Evolutionary conservation across 1,284 basidiomycete genomes (phyloP).

Genomic region (Wallemia ichthyophaga): DNA sequence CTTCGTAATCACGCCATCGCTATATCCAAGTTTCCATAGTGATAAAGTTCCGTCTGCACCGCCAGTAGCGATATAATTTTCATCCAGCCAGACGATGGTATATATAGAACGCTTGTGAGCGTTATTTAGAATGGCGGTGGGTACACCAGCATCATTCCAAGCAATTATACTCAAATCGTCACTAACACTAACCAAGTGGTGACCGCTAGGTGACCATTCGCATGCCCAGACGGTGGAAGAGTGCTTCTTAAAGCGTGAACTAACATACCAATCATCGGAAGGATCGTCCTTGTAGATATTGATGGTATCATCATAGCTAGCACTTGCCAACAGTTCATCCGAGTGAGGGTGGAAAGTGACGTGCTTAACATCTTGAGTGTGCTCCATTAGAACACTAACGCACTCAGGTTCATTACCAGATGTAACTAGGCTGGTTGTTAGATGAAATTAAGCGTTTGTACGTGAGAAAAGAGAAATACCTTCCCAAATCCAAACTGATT

Average conservation of each 20-base stretch:
- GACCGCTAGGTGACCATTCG: slow-evolving; percentile 42
- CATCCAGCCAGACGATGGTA: neutral
- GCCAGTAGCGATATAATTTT: neutral
- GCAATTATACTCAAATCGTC: slow-evolving; percentile 25
- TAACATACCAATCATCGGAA: slow-evolving; percentile 76
- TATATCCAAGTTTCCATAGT: neutral
- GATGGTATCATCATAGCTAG: slow-evolving; percentile 88
- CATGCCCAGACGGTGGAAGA: slow-evolving; percentile 74
- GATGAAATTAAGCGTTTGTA: neutral
- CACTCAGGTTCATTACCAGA: slow-evolving; percentile 88
- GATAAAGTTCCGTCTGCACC: neutral
- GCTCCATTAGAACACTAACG: slow-evolving; percentile 85
- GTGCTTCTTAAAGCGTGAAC: slow-evolving; percentile 48
- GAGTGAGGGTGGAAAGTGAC: neutral
- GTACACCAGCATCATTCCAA: slow-evolving; percentile 13
- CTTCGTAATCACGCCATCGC: neutral
- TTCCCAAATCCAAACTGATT: slow-evolving; percentile 98
- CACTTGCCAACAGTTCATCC: slow-evolving; percentile 82
- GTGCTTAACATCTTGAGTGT: slow-evolving; percentile 27
- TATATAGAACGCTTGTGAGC: neutral
- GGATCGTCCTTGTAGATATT: slow-evolving; percentile 84
- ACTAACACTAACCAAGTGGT: slow-evolving; percentile 44
- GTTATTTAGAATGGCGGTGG: slow-evolving; percentile 2
- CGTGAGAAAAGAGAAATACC: slow-evolving; percentile 21
- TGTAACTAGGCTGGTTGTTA: slow-evolving; percentile 24